A percentile compares a stretch with the other conserved stretches of the same genome.
Evolutionary conservation across 768 basidiomycete species (phyloP).

Genomic region (Psilocybe cyanescens): DNA sequence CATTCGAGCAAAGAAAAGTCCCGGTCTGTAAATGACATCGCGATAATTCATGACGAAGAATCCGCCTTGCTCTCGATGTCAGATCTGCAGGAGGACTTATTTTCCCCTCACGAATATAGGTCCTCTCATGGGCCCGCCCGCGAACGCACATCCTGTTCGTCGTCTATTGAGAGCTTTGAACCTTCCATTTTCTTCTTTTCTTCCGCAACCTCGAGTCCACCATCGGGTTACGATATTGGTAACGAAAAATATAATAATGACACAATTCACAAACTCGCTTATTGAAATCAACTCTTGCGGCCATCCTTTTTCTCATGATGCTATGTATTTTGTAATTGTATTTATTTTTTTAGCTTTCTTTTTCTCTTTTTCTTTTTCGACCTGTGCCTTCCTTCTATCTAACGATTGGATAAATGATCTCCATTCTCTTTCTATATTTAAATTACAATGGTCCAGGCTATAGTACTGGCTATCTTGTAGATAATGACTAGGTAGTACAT

Average conservation of each 20-base stretch:
- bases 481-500: not conserved
- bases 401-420: not conserved
- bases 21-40: not conserved
- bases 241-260: not conserved
- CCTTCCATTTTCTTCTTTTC: not conserved
- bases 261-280: not conserved
- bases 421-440: not conserved
- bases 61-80: not conserved
- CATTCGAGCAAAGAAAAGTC: no score
- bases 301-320: no score
- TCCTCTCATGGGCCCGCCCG: not conserved
- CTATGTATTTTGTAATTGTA: no score
- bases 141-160: not conserved
- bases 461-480: not conserved
- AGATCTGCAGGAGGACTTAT: constrained; percentile 11
- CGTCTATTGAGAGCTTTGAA: constrained; percentile 1
- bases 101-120: not conserved
- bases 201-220: not conserved
- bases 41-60: not conserved
- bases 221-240: not conserved
- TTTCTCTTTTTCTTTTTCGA: not conserved
- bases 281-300: no score
- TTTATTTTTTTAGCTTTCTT: not conserved
- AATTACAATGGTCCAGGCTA: not conserved
- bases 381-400: not conserved